phyloP scores from a whole-genome alignment of 2,329 filamentous ascomycete genomes.

The Pseudogymnoascus sp. region DNA sequence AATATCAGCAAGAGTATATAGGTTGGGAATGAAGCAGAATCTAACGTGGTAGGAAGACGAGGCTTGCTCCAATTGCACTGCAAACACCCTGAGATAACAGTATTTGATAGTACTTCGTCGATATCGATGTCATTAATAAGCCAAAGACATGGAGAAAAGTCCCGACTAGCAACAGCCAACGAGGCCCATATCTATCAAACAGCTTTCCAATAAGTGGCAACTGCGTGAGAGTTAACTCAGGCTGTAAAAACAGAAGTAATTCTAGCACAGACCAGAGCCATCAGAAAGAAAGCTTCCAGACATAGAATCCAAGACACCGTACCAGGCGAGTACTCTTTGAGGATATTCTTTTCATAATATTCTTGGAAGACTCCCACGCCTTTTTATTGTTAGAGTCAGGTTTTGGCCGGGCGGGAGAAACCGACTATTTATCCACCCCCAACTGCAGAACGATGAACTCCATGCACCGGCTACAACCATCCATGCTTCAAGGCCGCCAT shows the following conservation, averaged over 20 bases:
- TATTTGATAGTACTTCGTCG: slow-evolving; percentile 32
- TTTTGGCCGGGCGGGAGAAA: neutral
- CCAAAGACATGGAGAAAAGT: slow-evolving; percentile 28
- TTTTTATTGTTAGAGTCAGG: slow-evolving; percentile 18
- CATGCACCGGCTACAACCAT: slow-evolving; percentile 41
- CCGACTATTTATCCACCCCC: slow-evolving; percentile 33
- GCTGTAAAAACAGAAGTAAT: neutral
- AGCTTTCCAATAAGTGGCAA: slow-evolving; percentile 45
- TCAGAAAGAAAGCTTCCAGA: slow-evolving; percentile 43
- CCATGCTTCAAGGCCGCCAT: slow-evolving; percentile 50
- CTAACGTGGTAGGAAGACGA: slow-evolving; percentile 27
- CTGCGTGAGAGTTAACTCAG: neutral
- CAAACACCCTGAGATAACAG: slow-evolving; percentile 35
- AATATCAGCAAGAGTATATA: slow-evolving; percentile 16
- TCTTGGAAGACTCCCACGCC: slow-evolving; percentile 47
- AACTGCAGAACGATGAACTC: slow-evolving; percentile 37
- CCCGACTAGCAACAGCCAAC: slow-evolving; percentile 39
- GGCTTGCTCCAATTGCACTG: slow-evolving; percentile 35
- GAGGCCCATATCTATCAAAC: slow-evolving; percentile 55
- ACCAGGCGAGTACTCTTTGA: slow-evolving; percentile 40
- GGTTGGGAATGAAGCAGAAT: no score
- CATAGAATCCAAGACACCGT: slow-evolving; percentile 53
- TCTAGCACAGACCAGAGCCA: slow-evolving; percentile 37
- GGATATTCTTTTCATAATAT: slow-evolving; percentile 45
- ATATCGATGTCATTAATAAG: slow-evolving; percentile 30